phyloP scores from a whole-genome alignment of 192 early-diverging fungal genomes.

The Coemansia furcata region DNA sequence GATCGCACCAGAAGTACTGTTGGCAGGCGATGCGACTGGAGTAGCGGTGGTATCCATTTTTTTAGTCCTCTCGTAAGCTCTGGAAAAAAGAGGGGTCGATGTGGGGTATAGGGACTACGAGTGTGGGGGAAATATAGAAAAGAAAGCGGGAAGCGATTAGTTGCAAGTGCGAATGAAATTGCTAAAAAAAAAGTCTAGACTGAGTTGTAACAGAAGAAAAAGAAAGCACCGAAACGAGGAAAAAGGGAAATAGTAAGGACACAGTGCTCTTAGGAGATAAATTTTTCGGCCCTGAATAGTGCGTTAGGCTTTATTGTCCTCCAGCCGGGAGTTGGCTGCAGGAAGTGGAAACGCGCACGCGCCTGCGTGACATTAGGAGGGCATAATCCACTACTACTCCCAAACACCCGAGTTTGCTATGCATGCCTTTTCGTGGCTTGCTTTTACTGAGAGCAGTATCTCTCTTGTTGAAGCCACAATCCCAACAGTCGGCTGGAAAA shows the following conservation, averaged over 20 bases:
- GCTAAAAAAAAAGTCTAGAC: not conserved
- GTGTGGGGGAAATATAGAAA: not conserved
- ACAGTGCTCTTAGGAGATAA: not conserved
- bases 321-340: not conserved
- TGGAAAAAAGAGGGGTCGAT: not conserved
- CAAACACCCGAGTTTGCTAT: not conserved
- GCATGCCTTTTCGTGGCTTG: not conserved
- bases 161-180: not conserved
- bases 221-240: constrained; percentile 1
- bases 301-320: not conserved
- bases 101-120: not conserved
- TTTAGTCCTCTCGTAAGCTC: constrained; percentile 1
- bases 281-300: not conserved
- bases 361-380: not conserved
- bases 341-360: not conserved
- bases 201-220: not conserved
- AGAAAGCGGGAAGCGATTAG: not conserved
- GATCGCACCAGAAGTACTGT: constrained; percentile 28
- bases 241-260: not conserved
- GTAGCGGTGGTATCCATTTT: constrained; percentile 34
- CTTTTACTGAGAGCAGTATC: not conserved
- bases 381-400: not conserved
- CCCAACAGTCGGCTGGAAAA: not conserved
- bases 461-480: not conserved
- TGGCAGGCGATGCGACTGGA: not conserved